Conservation (phyloP, 306 rosid genomes). For the Delonix regia region DNA sequence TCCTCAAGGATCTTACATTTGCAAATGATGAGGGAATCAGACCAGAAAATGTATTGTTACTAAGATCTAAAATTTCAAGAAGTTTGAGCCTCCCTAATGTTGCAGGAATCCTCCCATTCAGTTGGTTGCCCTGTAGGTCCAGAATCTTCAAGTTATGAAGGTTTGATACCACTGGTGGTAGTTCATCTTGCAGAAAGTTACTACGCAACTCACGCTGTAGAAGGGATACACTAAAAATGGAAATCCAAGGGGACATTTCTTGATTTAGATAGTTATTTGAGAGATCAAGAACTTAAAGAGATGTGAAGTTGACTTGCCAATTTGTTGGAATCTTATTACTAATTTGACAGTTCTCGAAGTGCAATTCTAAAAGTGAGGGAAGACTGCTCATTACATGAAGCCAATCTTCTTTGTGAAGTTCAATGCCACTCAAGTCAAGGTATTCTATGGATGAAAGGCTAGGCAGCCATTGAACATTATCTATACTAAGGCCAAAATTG, state of each 20-base stretch:
- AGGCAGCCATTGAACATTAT: not conserved
- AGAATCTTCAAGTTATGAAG: not conserved
- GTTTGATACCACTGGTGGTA: not conserved
- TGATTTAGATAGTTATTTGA: not conserved
- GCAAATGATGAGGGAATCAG: not conserved
- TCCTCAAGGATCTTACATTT: not conserved
- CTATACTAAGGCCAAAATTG: not conserved
- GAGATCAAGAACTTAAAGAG: not conserved
- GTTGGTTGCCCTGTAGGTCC: not conserved
- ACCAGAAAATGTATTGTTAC: not conserved
- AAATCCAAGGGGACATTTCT: not conserved
- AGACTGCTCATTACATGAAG: not conserved
- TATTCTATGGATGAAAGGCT: not conserved
- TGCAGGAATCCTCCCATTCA: not conserved
- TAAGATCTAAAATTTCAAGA: not conserved
- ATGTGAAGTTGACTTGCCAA: not conserved
- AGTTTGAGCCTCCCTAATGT: not conserved
- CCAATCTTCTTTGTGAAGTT: not conserved
- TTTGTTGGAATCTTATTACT: not conserved
- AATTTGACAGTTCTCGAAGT: not conserved
- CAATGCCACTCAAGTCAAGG: not conserved
- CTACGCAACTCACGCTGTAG: not conserved
- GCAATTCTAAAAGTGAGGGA: not conserved
- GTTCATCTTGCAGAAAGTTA: not conserved
- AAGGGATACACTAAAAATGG: not conserved